Base-by-base conservation (phyloP, 2,329 filamentous ascomycete genomes). In the Calonectria henricotiae region DNA sequence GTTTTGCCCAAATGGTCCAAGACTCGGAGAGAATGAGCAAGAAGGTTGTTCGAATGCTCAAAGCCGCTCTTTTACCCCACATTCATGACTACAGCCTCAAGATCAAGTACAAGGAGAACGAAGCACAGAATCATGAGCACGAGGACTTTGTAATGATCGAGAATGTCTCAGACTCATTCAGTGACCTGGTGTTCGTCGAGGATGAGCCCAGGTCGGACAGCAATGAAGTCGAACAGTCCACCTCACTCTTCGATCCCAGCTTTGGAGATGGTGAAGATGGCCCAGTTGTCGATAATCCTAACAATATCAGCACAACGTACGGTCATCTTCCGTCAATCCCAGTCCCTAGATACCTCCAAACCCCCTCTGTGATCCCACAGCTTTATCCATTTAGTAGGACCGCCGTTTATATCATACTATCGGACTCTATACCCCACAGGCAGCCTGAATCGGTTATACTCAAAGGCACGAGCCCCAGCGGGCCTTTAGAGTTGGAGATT, bases 11-110 rank as follows among this genome's bases (percentile, higher is more conserved):
- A 78, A 84, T 87, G 0, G 91, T 94, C 0, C 84, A 84, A 1
- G 81, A 89, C 7, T 82, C 87, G 1, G 92, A 94, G 78, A 89
- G 90, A 75, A 88, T 94, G 80, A 89, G 92, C 74, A 87, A 83
- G 72, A 92, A 92, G 77, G 86, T 94, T 0, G 86, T 94, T 2
- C 87, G 92, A 1, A 94, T 95, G 92, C 83, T 95, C 66, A 93
- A 93, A 77, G 92, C 89, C 0, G 89, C 91, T 0, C 80, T 94
- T 20, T 89, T 88, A 1, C 91, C 91, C 0, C 91, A 94, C 71
- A 84, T 93, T 49, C 86, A 82, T 17, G 87, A 93, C 76, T 93
- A 91, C 75, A 86, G 83, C 0, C 81, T 94, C 1, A 89, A 92
- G 75, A 81, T 93, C 70, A 88, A 89, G 64, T 93, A 92, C 74